These are phyloP conservation scores for Eucalyptus lansdowneana DNA, from an alignment of 345 rosid genomes.

Conservation along the genomic window DNA sequence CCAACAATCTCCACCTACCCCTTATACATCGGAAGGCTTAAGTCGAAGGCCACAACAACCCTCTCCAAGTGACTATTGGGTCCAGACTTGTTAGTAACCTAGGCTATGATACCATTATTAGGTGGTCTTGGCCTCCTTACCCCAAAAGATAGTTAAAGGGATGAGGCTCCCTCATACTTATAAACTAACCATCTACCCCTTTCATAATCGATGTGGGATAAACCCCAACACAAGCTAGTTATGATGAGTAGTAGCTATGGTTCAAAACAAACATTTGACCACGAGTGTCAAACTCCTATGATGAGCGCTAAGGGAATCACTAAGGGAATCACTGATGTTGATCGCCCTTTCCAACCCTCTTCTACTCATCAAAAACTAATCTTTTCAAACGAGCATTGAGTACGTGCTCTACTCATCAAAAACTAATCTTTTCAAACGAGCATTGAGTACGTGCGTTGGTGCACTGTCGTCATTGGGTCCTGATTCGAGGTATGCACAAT, in stretches of 20 bases:
- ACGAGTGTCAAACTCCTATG: not conserved
- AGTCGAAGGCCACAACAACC: too few relatives aligned
- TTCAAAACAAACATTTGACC: not conserved
- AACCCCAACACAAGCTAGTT: too few relatives aligned
- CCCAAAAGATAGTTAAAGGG: too few relatives aligned
- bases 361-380: not conserved
- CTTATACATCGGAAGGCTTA: too few relatives aligned
- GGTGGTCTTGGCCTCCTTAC: too few relatives aligned
- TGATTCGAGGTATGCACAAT: not conserved
- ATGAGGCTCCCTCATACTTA: too few relatives aligned
- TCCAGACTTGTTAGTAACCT: too few relatives aligned
- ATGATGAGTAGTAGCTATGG: not conserved
- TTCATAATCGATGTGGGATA: too few relatives aligned
- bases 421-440: not conserved
- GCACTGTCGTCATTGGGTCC: accelerated
- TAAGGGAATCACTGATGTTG: not conserved
- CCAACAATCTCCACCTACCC: too few relatives aligned
- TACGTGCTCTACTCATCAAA: not conserved
- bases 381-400: not conserved
- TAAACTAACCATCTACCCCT: too few relatives aligned
- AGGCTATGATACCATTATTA: too few relatives aligned
- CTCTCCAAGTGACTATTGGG: too few relatives aligned
- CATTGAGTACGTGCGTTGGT: not conserved
- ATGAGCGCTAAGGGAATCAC: accelerated
- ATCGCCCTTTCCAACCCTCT: not conserved